A percentile compares a stretch with the other conserved stretches of the same genome.
These are phyloP conservation scores for Moesziomyces parantarcticus DNA, from an alignment of 1,284 basidiomycete genomes.

Conservation along the genomic window DNA sequence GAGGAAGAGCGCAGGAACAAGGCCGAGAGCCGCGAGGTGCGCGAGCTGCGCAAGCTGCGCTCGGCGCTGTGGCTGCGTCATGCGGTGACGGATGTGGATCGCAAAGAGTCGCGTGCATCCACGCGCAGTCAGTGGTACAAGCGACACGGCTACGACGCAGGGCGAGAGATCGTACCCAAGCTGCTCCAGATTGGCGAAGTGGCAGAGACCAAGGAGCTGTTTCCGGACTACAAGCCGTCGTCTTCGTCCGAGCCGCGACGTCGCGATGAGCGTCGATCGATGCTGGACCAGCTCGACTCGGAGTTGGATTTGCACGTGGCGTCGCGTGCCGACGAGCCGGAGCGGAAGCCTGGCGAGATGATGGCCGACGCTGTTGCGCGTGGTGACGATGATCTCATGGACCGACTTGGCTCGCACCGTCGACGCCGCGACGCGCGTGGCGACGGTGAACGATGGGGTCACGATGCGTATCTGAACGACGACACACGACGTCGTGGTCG, in stretches of 20 bases:
- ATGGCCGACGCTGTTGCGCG: constrained; percentile 33
- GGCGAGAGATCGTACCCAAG: constrained; percentile 63
- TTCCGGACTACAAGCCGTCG: constrained; percentile 31
- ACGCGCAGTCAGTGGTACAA: constrained; percentile 62
- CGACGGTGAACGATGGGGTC: constrained; percentile 18
- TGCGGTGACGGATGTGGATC: constrained; percentile 53
- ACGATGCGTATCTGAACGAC: constrained; percentile 27
- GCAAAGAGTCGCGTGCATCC: constrained; percentile 53
- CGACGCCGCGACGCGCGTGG: constrained; percentile 6
- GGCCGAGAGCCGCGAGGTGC: constrained; percentile 23
- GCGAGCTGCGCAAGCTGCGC: constrained; percentile 41
- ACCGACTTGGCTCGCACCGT: constrained; percentile 11
- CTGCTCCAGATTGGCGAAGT: constrained; percentile 57
- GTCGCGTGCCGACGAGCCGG: constrained; percentile 13
- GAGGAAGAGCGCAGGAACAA: constrained; percentile 41
- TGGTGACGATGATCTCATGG: constrained; percentile 23
- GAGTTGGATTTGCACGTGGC: constrained; percentile 37
- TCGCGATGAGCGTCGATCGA: constrained; percentile 7
- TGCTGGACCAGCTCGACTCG: constrained; percentile 39
- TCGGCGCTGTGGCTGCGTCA: constrained; percentile 54
- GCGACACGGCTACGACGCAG: constrained; percentile 61
- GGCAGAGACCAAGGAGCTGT: constrained; percentile 42
- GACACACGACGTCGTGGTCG: background rate
- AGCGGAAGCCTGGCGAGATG: constrained; percentile 30
- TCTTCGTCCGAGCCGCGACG: background rate